Base-by-base conservation (phyloP, 495 filamentous ascomycete species). In the Xylaria bambusicola region DNA sequence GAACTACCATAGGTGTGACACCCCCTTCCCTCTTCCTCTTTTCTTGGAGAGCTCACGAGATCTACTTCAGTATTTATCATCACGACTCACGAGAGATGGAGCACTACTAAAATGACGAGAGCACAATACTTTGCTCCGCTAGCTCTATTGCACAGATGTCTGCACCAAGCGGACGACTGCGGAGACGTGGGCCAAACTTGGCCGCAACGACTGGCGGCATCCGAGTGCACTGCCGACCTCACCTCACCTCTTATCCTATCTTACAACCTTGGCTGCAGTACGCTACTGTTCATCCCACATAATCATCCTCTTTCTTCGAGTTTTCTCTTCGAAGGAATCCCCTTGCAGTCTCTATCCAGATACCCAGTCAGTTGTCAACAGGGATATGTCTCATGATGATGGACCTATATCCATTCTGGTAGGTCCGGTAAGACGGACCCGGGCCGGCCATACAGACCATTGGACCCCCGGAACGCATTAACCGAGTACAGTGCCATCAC, bases 341-440 rank as follows among this genome's bases (percentile, higher is more conserved):
- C 10, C n/a, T 50, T 20, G 12, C 12, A 24, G 20, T 33, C 21
- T 24, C 35, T 53, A 36, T 20, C 21, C 26, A 13, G 15, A 23
- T 3, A 27, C 21, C 13, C 3, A 23, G 36, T 27, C 18, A 41
- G 36, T 41, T 15, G 4, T 42, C 0, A 18, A 29, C 51, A 17
- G 41, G 51, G 51, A 41, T 53, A 42, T 41, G 51, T 53, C 51
- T 53, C 51, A 53, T 42, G 36, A 41, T 29, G 23, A 17, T 41
- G 21, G 23, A 6, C 20, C 51, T 53, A 53, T 27, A 9, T 53
- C 51, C 13, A 53, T 53, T 53, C 23, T 42, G 51, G 51, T 36
- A 53, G 51, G 51, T 53, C 51, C 51, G 12, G 15, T 40, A 9
- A 38, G 17, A 41, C 51, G 36, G 51, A 27, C 20, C 51, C 17